Evolutionary conservation across 2,329 filamentous ascomycete genomes (phyloP).

Genomic region (Berkeleyomyces rouxiae): DNA sequence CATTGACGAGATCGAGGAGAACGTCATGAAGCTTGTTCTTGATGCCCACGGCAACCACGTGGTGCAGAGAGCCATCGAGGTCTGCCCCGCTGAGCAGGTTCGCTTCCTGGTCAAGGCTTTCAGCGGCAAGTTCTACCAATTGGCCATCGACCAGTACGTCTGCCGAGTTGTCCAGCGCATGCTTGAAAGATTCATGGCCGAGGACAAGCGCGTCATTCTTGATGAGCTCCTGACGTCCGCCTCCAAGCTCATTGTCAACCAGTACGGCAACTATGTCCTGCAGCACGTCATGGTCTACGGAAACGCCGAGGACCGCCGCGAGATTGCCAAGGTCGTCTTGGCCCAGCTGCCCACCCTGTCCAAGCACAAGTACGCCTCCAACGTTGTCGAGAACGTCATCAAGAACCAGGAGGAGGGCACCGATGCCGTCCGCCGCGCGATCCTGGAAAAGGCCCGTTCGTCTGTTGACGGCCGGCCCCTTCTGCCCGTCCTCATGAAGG

Average conservation of each 20-base stretch:
- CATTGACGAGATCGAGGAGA: constrained; percentile 63
- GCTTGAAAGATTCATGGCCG: constrained; percentile 62
- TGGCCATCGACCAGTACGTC: constrained; percentile 69
- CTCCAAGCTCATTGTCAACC: constrained; percentile 58
- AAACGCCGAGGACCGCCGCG: constrained; percentile 50
- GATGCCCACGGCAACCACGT: constrained; percentile 94
- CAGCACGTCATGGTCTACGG: constrained; percentile 81
- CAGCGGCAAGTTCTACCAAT: constrained; percentile 52
- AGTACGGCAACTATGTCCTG: constrained; percentile 91
- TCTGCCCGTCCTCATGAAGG: constrained; percentile 66
- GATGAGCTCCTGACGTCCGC: constrained; percentile 62
- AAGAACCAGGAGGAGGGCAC: constrained; percentile 25
- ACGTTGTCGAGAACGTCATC: constrained; percentile 91
- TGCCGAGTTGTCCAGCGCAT: constrained; percentile 89
- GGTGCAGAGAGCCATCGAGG: constrained; percentile 80
- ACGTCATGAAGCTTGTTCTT: constrained; percentile 62
- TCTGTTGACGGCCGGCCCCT: constrained; percentile 45
- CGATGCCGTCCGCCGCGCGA: neutral
- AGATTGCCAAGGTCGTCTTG: constrained; percentile 59
- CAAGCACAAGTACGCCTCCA: constrained; percentile 93
- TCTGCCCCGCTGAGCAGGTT: constrained; percentile 60
- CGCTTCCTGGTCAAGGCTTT: constrained; percentile 75
- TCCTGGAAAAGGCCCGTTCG: neutral
- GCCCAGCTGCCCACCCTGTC: constrained; percentile 57
- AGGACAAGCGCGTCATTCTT: constrained; percentile 56